phyloP scores from a whole-genome alignment of 139 green algal species.

The Yamagishiella unicocca region DNA sequence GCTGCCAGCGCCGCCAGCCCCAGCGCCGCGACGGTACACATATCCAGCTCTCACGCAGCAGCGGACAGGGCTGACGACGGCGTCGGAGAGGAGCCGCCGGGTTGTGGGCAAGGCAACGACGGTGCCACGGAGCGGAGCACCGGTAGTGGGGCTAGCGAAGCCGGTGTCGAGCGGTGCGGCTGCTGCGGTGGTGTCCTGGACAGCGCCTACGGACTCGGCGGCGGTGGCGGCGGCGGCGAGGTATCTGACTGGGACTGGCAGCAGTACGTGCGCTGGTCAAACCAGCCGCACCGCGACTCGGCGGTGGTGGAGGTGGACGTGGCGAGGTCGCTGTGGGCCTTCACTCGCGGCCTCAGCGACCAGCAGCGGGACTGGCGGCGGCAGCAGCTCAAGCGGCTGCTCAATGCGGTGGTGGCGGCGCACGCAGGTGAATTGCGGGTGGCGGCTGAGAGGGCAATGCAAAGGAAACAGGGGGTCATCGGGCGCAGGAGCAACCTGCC shows the following conservation, averaged over 20 bases:
- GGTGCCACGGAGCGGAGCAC: too few relatives aligned
- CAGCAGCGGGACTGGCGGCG: slow-evolving; percentile 62
- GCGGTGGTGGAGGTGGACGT: slow-evolving; percentile 79
- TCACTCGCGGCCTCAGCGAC: slow-evolving; percentile 71
- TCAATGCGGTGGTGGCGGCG: slow-evolving; percentile 75
- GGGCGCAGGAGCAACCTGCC: too few relatives aligned
- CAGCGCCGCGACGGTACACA: too few relatives aligned
- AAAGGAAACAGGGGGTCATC: too few relatives aligned
- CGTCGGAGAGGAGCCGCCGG: too few relatives aligned
- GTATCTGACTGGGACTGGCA: not conserved
- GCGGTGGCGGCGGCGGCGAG: not conserved
- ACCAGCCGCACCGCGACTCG: slow-evolving; percentile 65
- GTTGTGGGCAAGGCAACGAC: too few relatives aligned
- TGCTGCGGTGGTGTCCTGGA: not conserved
- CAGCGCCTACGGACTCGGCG: not conserved
- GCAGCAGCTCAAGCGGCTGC: slow-evolving; percentile 68
- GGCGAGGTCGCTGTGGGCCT: slow-evolving; percentile 82
- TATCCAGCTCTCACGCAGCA: too few relatives aligned
- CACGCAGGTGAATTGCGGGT: slow-evolving; percentile 20
- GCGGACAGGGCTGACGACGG: too few relatives aligned
- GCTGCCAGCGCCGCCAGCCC: too few relatives aligned
- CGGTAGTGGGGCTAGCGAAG: too few relatives aligned
- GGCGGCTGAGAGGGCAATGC: not conserved
- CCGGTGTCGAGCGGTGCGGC: too few relatives aligned
- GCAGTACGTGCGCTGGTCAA: slow-evolving; percentile 12